Conservation (phyloP, 2,329 filamentous ascomycete species). For the Knufia petricola region DNA sequence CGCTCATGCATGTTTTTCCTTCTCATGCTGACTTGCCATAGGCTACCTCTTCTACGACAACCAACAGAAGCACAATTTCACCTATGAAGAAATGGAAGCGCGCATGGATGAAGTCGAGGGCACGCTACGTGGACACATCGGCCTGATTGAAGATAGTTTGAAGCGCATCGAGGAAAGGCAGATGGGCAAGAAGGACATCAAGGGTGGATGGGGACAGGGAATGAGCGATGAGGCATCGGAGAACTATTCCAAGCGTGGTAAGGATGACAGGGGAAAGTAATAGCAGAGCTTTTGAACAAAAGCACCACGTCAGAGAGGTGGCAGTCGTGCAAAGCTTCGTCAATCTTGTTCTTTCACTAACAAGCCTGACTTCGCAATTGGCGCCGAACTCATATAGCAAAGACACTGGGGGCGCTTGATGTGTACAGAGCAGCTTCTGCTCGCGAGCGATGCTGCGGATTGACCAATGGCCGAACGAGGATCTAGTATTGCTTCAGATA, state of each 20-base stretch:
- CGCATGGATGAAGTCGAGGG: slow-evolving; percentile 41
- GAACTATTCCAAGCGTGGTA: slow-evolving; percentile 24
- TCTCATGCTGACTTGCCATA: neutral
- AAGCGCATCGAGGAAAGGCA: slow-evolving; percentile 36
- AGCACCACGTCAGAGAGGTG: too few species aligned
- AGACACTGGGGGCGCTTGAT: too few species aligned
- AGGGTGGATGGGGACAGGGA: slow-evolving; percentile 12
- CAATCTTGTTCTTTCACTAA: too few species aligned
- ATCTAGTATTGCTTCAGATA: too few species aligned
- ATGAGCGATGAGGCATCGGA: slow-evolving; percentile 23
- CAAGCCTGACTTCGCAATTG: too few species aligned
- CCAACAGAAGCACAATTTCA: slow-evolving; percentile 28
- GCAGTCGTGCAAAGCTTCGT: too few species aligned
- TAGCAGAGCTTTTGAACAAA: too few species aligned
- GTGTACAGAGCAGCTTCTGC: too few species aligned
- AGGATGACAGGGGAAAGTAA: slow-evolving; percentile 20
- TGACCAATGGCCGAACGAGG: too few species aligned
- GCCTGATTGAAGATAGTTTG: slow-evolving; percentile 38
- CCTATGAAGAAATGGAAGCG: slow-evolving; percentile 40
- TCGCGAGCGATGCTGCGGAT: too few species aligned
- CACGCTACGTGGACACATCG: slow-evolving; percentile 39
- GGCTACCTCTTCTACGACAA: neutral
- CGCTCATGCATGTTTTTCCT: too few species aligned
- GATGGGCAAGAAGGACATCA: slow-evolving; percentile 30
- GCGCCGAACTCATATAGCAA: too few species aligned